phyloP scores from a whole-genome alignment of 495 filamentous ascomycete genomes.

The Hyaloscypha finlandica region DNA sequence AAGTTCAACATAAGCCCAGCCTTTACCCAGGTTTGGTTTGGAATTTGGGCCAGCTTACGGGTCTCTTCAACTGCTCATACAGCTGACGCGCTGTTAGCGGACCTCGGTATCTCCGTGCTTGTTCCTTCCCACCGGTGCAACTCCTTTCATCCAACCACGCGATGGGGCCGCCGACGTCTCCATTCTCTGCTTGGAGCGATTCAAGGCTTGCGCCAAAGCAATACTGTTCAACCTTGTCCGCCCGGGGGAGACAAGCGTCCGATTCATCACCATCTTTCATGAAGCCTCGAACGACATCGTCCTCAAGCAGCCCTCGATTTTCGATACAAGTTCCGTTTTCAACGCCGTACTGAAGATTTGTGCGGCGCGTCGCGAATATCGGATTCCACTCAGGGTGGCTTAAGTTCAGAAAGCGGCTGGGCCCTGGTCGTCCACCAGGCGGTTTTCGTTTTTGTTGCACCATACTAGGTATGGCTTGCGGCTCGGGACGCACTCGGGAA shows the following conservation, averaged over 20 bases:
- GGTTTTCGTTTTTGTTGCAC: constrained; percentile 1
- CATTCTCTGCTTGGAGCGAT: not conserved
- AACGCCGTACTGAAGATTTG: not conserved
- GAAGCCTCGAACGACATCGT: constrained; percentile 8
- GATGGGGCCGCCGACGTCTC: not conserved
- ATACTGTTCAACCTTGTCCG: constrained; percentile 10
- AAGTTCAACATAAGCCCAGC: not conserved
- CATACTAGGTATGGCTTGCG: not conserved
- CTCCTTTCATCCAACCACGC: constrained; percentile 9
- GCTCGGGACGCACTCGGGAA: not conserved
- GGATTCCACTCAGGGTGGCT: constrained; percentile 3
- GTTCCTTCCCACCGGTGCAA: not conserved
- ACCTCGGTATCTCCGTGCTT: constrained; percentile 1
- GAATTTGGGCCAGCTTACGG: constrained; percentile 1
- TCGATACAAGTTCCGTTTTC: not conserved
- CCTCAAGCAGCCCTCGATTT: not conserved
- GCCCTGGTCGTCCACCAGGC: not conserved
- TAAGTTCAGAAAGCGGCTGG: constrained; percentile 2
- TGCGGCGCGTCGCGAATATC: constrained; percentile 5
- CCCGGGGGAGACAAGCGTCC: constrained; percentile 10
- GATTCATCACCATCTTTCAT: constrained; percentile 5
- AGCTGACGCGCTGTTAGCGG: constrained; percentile 3
- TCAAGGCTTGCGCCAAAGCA: constrained; percentile 7
- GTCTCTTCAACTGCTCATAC: constrained; percentile 5
- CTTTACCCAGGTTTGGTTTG: not conserved